phyloP scores from a whole-genome alignment of 1,284 basidiomycete genomes.

The Ceratobasidium theobromae region DNA sequence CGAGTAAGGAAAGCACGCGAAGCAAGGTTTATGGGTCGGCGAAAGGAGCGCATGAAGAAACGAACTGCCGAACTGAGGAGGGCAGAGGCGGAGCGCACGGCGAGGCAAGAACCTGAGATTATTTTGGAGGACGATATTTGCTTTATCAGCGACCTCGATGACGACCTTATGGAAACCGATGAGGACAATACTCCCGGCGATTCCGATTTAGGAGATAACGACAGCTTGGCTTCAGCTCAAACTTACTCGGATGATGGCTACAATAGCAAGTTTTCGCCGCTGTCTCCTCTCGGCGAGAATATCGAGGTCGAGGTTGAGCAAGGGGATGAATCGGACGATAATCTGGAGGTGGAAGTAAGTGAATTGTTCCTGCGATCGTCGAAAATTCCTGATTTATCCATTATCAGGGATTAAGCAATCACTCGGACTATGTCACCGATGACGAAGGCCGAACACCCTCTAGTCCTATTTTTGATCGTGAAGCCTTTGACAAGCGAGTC shows the following conservation, averaged over 20 bases:
- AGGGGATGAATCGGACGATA: slow-evolving; percentile 24
- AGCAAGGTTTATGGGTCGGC: neutral
- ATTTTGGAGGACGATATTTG: slow-evolving; percentile 8
- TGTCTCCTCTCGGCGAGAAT: neutral
- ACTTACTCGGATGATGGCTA: neutral
- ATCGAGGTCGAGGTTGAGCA: slow-evolving; percentile 21
- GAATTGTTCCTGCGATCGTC: neutral
- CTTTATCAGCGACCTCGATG: slow-evolving; percentile 23
- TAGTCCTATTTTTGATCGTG: slow-evolving; percentile 2
- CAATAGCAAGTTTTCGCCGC: neutral
- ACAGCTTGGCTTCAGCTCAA: neutral
- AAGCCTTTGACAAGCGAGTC: neutral
- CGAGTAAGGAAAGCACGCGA: slow-evolving; percentile 1
- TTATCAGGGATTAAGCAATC: slow-evolving; percentile 10
- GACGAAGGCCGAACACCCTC: neutral
- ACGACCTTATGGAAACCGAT: slow-evolving; percentile 17
- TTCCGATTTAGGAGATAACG: slow-evolving; percentile 1
- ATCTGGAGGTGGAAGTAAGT: slow-evolving; percentile 11
- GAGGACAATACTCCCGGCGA: neutral
- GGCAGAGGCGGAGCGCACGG: slow-evolving; percentile 23
- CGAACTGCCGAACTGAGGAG: slow-evolving; percentile 10
- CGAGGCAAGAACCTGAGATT: slow-evolving; percentile 14
- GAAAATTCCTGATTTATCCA: neutral
- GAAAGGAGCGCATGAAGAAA: slow-evolving; percentile 13
- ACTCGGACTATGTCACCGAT: slow-evolving; percentile 12